Conservation (phyloP, 2,329 filamentous ascomycete genomes). For the Podosphaera xanthii region DNA sequence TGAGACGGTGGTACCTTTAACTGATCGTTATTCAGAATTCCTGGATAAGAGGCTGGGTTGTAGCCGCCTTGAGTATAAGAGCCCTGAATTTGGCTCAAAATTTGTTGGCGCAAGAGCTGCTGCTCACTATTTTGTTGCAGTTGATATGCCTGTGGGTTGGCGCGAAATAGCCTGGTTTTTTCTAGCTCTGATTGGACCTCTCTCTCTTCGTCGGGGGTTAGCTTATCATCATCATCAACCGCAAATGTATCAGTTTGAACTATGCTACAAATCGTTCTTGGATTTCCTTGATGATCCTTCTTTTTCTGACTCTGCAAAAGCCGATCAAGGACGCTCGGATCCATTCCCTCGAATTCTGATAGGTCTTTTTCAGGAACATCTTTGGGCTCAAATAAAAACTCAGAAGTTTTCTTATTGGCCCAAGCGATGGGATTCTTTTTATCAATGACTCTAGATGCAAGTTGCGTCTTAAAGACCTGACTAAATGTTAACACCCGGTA, state of each 20-base stretch:
- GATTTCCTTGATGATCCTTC: conserved; percentile 19
- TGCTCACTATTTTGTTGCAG: background rate
- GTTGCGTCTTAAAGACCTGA: conserved; percentile 54
- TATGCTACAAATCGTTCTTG: conserved; percentile 28
- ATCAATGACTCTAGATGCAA: conserved; percentile 62
- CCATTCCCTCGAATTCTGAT: conserved; percentile 30
- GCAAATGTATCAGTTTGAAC: conserved; percentile 51
- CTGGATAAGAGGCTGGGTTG: background rate
- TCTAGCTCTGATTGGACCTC: conserved; percentile 20
- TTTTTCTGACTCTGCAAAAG: conserved; percentile 21
- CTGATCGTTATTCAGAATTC: too few species aligned
- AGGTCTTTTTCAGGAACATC: conserved; percentile 29
- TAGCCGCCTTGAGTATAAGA: too few species aligned
- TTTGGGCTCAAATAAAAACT: conserved; percentile 37
- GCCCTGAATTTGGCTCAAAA: background rate
- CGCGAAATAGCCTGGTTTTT: conserved; percentile 2
- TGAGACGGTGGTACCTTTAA: background rate
- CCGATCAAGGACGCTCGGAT: conserved; percentile 33
- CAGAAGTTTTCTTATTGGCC: conserved; percentile 28
- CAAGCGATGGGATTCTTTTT: conserved; percentile 52
- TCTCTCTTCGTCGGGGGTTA: conserved; percentile 37
- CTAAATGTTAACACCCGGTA: background rate
- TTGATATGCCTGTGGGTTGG: background rate
- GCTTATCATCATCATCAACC: conserved; percentile 37
- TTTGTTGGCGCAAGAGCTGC: background rate